Percentiles rank a stretch among this genome's conserved stretches.
These are phyloP conservation scores for Populus ilicifolia DNA, from an alignment of 345 rosid species.

Conservation along the genomic window DNA sequence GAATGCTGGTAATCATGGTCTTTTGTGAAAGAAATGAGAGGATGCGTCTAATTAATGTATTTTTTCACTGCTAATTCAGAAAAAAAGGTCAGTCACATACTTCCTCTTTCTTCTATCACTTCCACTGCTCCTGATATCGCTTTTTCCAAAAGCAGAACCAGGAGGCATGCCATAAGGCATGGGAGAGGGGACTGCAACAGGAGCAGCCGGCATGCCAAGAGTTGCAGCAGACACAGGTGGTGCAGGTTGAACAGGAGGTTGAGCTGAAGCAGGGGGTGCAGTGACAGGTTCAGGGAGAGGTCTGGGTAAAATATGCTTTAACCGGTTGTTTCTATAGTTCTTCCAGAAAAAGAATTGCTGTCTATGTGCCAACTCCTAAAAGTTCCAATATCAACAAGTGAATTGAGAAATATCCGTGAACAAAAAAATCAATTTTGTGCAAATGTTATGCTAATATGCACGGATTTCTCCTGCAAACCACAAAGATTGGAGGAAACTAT, in stretches of 20 bases:
- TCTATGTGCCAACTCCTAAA: constrained; percentile 89
- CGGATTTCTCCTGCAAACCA: background rate
- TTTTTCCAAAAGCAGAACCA: constrained; percentile 53
- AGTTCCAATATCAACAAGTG: constrained; percentile 7
- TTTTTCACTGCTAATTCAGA: background rate
- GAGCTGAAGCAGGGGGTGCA: constrained; percentile 38
- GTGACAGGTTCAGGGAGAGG: constrained; percentile 82
- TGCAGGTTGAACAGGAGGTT: constrained; percentile 32
- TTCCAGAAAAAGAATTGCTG: constrained; percentile 98
- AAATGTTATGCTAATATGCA: background rate
- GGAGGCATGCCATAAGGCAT: constrained; percentile 70
- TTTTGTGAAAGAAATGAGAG: background rate
- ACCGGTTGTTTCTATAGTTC: constrained; percentile 86
- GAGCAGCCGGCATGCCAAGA: constrained; percentile 44
- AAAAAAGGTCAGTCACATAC: constrained; percentile 23
- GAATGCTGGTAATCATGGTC: background rate
- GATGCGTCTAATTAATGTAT: background rate
- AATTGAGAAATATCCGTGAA: constrained; percentile 7
- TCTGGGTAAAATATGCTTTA: constrained; percentile 88
- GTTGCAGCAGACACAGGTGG: constrained; percentile 43
- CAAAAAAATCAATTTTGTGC: background rate
- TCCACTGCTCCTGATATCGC: constrained; percentile 62
- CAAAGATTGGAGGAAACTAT: background rate
- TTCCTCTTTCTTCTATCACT: constrained; percentile 84
- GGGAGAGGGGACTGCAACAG: constrained; percentile 68